Evolutionary conservation across 805 yeast genomes (phyloP), one percentile per base, ranked within the genome.

Genomic region (Danielozyma ontarioensis): DNA sequence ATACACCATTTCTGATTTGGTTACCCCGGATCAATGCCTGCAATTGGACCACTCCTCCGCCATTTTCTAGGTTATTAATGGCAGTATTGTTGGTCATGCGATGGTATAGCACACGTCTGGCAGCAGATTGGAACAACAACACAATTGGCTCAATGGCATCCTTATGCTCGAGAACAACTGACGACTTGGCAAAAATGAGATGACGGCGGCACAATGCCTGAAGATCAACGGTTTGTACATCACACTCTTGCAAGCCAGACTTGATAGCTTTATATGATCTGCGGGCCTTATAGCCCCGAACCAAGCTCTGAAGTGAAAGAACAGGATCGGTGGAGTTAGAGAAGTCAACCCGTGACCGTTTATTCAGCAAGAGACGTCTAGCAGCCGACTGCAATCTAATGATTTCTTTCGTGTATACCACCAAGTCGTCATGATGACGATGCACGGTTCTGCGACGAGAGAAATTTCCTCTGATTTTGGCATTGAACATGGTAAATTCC

Each of bases 391-490:
- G 76, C 14, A 75, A 46, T 2, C 49, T 50, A 5, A 66, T 51
- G 2, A 70, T 45, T 3, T 62, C 63, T 22, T 47, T 39, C 29
- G 54, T 49, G 43, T 42, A 60, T 4, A 51, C 30, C 13, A 51
- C 21, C 25, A 65, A 38, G 22, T 57, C 64, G 32, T 51, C 62
- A 19, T 70, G 51, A 36, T 65, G 61, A 28, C 53, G 53, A 42
- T 50, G 64, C 29, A 54, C 47, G 6, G 64, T 55, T 39, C 40
- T 54, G 28, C 37, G 41, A 33, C 72, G 46, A 12, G 57, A 33
- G 34, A 65, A 25, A 8, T 59, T 52, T 7, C 85, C 84, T 52
- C 85, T 67, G 5, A 72, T 57, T 0, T 67, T 44, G 0, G 81
- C 59, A 45, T 76, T 78, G 14, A 82, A 57, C 7, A 49, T 52